phyloP scores from a whole-genome alignment of 768 basidiomycete genomes.

The Lanmaoa rubissima region DNA sequence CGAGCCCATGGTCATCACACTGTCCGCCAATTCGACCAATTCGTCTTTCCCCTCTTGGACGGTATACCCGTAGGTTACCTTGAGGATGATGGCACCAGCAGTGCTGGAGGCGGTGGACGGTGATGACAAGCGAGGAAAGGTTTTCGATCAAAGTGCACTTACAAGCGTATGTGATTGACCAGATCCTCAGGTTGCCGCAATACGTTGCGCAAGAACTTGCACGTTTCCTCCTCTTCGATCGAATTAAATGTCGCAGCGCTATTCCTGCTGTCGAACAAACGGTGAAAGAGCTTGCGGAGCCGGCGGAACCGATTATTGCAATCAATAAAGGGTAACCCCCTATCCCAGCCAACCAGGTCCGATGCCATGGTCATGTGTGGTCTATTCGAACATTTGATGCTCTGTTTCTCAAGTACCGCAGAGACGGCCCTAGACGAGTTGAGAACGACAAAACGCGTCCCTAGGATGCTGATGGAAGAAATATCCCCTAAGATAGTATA shows the following conservation, averaged over 20 bases:
- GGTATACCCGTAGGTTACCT: conserved; percentile 41
- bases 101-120: conserved; percentile 1
- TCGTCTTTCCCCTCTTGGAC: conserved; percentile 36
- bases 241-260: conserved; percentile 7
- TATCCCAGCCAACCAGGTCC: conserved; percentile 19
- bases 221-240: conserved; percentile 18
- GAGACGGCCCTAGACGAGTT: conserved; percentile 44
- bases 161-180: conserved; percentile 22
- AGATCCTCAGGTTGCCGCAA: conserved; percentile 14
- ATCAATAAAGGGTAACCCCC: conserved; percentile 4
- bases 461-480: conserved; percentile 32
- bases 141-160: background rate
- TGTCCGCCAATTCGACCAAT: conserved; percentile 32
- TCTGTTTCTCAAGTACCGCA: conserved; percentile 52
- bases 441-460: conserved; percentile 49
- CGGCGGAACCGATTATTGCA: conserved; percentile 9
- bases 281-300: conserved; percentile 13
- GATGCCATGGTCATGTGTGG: conserved; percentile 15
- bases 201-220: conserved; percentile 17
- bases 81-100: conserved; percentile 33
- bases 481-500: conserved; percentile 26
- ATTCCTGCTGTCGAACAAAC: conserved; percentile 12
- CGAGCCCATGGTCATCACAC: conserved; percentile 19
- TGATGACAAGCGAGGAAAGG: background rate
- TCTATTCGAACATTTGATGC: conserved; percentile 47